phyloP scores from a whole-genome alignment of 2,329 filamentous ascomycete species.

The Cladosporium oxysporum region DNA sequence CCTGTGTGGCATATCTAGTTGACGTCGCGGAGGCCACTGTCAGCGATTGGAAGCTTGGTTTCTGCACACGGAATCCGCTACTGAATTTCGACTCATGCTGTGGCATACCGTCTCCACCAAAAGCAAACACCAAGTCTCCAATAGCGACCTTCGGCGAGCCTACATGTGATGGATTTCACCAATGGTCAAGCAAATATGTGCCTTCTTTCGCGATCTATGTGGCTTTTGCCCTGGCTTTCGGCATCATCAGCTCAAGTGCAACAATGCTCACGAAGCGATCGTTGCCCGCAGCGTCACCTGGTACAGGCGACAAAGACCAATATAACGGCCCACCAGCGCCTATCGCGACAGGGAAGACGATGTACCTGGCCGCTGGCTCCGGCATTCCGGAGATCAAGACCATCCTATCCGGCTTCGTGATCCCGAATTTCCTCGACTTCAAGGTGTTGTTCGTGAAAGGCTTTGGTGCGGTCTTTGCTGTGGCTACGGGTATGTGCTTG shows the following conservation, averaged over 20 bases:
- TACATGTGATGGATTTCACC: slow-evolving; percentile 39
- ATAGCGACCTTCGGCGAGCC: neutral
- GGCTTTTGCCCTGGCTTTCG: slow-evolving; percentile 52
- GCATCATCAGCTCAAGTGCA: slow-evolving; percentile 50
- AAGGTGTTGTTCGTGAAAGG: slow-evolving; percentile 60
- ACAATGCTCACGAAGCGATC: slow-evolving; percentile 54
- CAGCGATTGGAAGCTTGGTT: slow-evolving; percentile 60
- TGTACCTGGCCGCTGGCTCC: slow-evolving; percentile 61
- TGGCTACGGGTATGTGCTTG: slow-evolving; percentile 61
- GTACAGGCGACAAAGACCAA: slow-evolving; percentile 36
- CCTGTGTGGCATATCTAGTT: slow-evolving; percentile 57
- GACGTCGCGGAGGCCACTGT: slow-evolving; percentile 57
- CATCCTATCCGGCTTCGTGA: slow-evolving; percentile 61
- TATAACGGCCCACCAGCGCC: slow-evolving; percentile 24
- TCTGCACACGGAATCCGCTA: slow-evolving; percentile 51
- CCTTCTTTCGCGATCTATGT: slow-evolving; percentile 52
- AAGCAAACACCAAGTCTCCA: neutral
- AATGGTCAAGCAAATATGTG: slow-evolving; percentile 48
- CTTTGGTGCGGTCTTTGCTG: slow-evolving; percentile 59
- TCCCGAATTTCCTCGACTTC: slow-evolving; percentile 58
- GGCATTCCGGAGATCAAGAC: slow-evolving; percentile 66
- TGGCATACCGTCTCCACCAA: slow-evolving; percentile 37
- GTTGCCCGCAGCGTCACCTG: slow-evolving; percentile 47
- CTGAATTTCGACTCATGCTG: slow-evolving; percentile 56
- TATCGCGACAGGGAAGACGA: slow-evolving; percentile 48